Evolutionary conservation across 2,329 filamentous ascomycete genomes (phyloP).

Genomic region (Alternaria atra): DNA sequence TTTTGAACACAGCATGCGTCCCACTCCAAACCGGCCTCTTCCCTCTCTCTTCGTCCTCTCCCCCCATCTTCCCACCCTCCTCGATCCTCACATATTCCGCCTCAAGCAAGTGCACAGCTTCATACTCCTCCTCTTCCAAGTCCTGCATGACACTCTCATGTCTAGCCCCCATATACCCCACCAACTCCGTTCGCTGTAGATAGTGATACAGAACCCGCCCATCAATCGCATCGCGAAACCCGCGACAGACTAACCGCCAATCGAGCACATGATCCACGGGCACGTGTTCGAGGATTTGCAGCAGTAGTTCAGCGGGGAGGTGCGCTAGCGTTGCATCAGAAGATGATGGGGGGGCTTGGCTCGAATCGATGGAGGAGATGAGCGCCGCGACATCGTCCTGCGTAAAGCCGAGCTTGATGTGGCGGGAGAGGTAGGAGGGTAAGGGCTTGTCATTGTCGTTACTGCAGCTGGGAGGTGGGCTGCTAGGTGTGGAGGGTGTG

Average conservation of each 20-base stretch:
- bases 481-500: background rate
- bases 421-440: conserved; percentile 33
- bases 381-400: conserved; percentile 39
- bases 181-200: conserved; percentile 31
- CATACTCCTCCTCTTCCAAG: conserved; percentile 26
- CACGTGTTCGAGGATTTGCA: conserved; percentile 39
- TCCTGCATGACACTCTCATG: background rate
- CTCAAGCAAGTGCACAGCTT: conserved; percentile 27
- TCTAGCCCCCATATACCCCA: conserved; percentile 32
- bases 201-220: conserved; percentile 35
- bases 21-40: conserved; percentile 25
- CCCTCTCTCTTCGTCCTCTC: background rate
- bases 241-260: conserved; percentile 42
- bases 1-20: conserved; percentile 32
- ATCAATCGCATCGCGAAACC: conserved; percentile 45
- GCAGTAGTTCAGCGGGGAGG: conserved; percentile 44
- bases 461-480: background rate
- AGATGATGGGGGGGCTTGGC: conserved; percentile 24
- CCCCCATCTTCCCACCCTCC: background rate
- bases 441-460: conserved; percentile 7
- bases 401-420: conserved; percentile 38
- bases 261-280: conserved; percentile 38
- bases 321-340: conserved; percentile 17
- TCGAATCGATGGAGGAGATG: conserved; percentile 40
- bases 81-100: conserved; percentile 21